These are phyloP conservation scores for Mycena leptocephala DNA, from an alignment of 768 basidiomycete genomes.

Conservation along the genomic window DNA sequence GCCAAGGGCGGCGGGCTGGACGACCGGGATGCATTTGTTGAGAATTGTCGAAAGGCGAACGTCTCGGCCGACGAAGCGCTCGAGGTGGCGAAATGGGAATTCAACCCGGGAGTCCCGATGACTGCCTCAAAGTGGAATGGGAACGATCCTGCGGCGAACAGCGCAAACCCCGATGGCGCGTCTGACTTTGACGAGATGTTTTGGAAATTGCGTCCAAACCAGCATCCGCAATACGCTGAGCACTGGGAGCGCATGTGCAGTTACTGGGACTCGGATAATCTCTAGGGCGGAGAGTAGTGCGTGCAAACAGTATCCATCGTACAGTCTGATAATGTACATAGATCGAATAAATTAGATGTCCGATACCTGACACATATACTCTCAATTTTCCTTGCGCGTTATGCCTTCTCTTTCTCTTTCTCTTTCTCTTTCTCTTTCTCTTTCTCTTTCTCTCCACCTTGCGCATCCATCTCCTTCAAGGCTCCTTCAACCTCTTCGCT, in stretches of 20 bases:
- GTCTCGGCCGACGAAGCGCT: no score
- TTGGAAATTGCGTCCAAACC: not conserved
- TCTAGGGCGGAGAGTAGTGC: no score
- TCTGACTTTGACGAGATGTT: conserved; percentile 6
- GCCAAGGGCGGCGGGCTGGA: conserved; percentile 9
- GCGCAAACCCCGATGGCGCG: not conserved
- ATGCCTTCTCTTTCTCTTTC: not conserved
- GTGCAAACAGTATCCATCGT: no score
- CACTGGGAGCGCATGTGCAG: not conserved
- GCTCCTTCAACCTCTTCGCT: conserved; percentile 17
- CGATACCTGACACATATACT: no score
- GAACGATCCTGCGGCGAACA: no score
- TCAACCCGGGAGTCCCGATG: no score
- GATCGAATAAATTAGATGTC: no score
- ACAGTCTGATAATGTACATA: no score
- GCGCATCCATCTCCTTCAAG: conserved; percentile 19
- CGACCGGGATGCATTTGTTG: not conserved
- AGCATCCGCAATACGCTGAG: not conserved
- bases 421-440: not conserved
- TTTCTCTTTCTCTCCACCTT: not conserved
- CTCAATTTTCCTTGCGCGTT: no score
- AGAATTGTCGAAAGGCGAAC: conserved; percentile 1
- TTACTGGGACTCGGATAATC: no score
- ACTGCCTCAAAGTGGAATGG: no score
- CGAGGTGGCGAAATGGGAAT: no score